Percentiles rank a stretch among this genome's conserved stretches.
Conservation (phyloP, 1,284 basidiomycete genomes). For the Pseudozyma tsukubaensis region DNA sequence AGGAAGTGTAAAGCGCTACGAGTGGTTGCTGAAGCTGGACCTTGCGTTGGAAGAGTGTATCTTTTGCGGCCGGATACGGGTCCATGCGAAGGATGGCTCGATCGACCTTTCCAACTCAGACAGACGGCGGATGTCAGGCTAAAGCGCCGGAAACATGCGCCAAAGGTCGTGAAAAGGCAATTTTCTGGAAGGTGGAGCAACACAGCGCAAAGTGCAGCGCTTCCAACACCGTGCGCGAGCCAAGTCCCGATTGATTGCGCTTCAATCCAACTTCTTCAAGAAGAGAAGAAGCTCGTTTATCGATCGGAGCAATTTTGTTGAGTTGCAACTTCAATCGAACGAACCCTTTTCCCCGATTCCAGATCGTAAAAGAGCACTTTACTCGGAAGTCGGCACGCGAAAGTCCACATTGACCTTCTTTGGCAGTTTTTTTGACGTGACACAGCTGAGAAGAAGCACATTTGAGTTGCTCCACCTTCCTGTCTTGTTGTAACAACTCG, state of each 20-base stretch:
- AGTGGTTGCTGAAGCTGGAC: not conserved
- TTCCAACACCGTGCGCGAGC: slow-evolving; percentile 1
- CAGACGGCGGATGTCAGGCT: not conserved
- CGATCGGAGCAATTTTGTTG: slow-evolving; percentile 12
- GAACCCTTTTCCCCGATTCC: not conserved
- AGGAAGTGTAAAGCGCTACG: not conserved
- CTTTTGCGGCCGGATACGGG: slow-evolving; percentile 17
- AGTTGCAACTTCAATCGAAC: not conserved
- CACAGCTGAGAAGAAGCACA: not conserved
- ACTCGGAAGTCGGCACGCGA: slow-evolving; percentile 25
- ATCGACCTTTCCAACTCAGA: not conserved
- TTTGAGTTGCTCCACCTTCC: not conserved
- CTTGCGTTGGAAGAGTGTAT: not conserved
- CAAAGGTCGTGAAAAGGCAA: slow-evolving; percentile 27
- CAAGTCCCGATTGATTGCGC: too few relatives aligned
- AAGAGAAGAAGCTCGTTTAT: slow-evolving; percentile 13
- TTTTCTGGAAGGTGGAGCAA: slow-evolving; percentile 29
- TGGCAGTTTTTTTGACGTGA: slow-evolving; percentile 14
- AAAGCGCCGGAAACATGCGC: slow-evolving; percentile 36
- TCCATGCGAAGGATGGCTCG: slow-evolving; percentile 4
- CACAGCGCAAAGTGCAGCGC: not conserved
- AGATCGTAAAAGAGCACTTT: not conserved
- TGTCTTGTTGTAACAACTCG: too few relatives aligned
- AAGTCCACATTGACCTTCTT: not conserved
- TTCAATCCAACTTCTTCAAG: too few relatives aligned